Evolutionary conservation across 2,329 filamentous ascomycete species (phyloP), one percentile per base, ranked within the genome.

Genomic region (Ceratocystis alfenasii): DNA sequence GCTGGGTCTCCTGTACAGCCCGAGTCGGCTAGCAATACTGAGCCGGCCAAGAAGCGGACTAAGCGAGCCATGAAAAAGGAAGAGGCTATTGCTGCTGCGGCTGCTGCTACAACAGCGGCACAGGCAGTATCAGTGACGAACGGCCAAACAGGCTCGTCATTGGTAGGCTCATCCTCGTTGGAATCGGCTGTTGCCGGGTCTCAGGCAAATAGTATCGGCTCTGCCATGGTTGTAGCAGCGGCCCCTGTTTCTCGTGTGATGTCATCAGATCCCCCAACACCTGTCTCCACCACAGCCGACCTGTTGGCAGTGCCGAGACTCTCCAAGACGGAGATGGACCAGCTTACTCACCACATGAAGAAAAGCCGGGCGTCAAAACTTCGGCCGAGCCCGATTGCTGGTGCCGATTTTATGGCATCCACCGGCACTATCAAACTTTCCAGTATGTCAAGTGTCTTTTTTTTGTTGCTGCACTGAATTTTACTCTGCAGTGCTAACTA

Each of bases 341-440:
- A 73, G n/a, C 70, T 78, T n/a, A 69, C 71, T 3, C 74, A 76
- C 33, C 78, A 77, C 50, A 71, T 69, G 8, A 78, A 77, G 66
- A 74, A 76, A 25, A 71, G 69, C 28, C 75, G 76, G 63, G 71
- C 73, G 33, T 73, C 73, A 3, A 76, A 78, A 67, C 71, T 71
- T 5, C 76, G 73, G 28, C 74, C 76, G 10, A 76, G 76, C 10
- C 68, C 74, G 0, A 74, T 78, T 36, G 74, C 74, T 44, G 77
- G 76, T 2, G 72, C 78, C 2, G 74, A 75, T 1, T 71, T 75
- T 68, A 70, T 79, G 4, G 71, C 75, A 1, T 75, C 73, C 41
- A 73, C 75, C 25, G 76, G 73, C 1, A 74, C 71, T n/a, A 71
- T 74, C n/a, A 78, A 77, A 68, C 71, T 79, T 60, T 74, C 77